These are phyloP conservation scores for Apiospora arundinis DNA, from an alignment of 2,329 filamentous ascomycete genomes.

Conservation along the genomic window DNA sequence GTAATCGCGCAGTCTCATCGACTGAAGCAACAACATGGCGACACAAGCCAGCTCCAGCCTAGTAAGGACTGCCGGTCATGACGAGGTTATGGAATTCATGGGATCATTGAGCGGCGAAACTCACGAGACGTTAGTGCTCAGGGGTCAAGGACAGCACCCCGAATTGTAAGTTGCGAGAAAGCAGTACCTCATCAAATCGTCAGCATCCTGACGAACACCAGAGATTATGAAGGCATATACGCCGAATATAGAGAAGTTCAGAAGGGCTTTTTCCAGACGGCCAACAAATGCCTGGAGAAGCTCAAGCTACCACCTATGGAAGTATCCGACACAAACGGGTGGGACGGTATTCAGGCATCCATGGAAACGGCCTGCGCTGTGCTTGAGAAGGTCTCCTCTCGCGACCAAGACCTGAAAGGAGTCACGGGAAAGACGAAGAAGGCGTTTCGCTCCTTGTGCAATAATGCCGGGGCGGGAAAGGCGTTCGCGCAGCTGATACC, in stretches of 20 bases:
- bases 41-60: background rate
- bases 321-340: background rate
- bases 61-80: too few relatives aligned
- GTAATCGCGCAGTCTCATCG: too few relatives aligned
- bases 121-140: background rate
- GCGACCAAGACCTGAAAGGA: background rate
- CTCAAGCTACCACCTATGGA: background rate
- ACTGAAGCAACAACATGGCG: too few relatives aligned
- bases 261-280: background rate
- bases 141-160: too few relatives aligned
- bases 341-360: background rate
- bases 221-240: background rate
- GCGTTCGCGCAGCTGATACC: conserved; percentile 25
- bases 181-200: too few relatives aligned
- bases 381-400: background rate
- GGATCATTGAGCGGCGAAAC: background rate
- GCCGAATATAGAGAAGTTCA: background rate
- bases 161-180: too few relatives aligned
- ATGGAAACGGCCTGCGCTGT: background rate
- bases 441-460: conserved; percentile 25
- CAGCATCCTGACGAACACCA: background rate
- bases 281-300: background rate
- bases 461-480: conserved; percentile 24
- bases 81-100: background rate
- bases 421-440: conserved; percentile 11